Evolutionary conservation across 2,329 filamentous ascomycete species (phyloP).

Genomic region (Phyllosticta citrichinensis): DNA sequence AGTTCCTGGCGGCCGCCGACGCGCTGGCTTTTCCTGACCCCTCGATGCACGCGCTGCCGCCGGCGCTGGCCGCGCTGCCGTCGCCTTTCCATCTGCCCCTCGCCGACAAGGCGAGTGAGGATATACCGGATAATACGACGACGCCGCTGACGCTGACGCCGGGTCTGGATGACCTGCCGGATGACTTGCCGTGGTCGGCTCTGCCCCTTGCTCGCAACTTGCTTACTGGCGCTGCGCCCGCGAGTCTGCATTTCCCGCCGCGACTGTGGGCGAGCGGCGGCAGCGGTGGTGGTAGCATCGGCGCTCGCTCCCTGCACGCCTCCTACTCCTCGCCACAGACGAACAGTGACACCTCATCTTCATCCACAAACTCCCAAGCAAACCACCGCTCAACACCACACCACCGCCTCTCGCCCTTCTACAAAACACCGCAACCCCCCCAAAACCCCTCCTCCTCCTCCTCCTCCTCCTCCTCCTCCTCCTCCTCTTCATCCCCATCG

Average conservation of each 20-base stretch:
- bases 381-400: background rate
- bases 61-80: constrained; percentile 23
- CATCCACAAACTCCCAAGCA: background rate
- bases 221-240: constrained; percentile 37
- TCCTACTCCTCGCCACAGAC: background rate
- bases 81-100: constrained; percentile 26
- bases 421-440: background rate
- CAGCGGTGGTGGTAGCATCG: background rate
- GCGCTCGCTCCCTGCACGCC: background rate
- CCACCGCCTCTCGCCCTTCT: background rate
- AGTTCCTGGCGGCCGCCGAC: background rate
- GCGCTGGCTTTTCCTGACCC: background rate
- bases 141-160: constrained; percentile 19
- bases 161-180: constrained; percentile 33
- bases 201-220: constrained; percentile 39
- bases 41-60: constrained; percentile 22
- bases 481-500: background rate
- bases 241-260: constrained; percentile 29
- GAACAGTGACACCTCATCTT: background rate
- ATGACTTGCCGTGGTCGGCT: constrained; percentile 31
- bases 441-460: background rate
- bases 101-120: constrained; percentile 20
- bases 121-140: constrained; percentile 30
- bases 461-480: background rate
- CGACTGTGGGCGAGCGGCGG: background rate